These are phyloP conservation scores for Pseudevernia furfuracea DNA, from an alignment of 495 filamentous ascomycete genomes.

Conservation along the genomic window DNA sequence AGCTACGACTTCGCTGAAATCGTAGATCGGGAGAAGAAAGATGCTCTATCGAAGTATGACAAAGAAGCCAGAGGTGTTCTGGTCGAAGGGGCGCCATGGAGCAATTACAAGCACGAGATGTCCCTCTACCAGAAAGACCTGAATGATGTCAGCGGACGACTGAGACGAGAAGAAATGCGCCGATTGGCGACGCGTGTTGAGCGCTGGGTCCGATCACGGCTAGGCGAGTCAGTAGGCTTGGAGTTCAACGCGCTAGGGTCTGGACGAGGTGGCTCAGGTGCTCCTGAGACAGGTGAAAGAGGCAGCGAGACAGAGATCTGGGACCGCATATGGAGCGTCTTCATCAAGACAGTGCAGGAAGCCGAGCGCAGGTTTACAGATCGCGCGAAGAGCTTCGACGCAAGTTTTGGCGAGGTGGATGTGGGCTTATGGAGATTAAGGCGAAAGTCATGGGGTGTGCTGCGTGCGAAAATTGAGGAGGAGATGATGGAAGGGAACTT, in stretches of 20 bases:
- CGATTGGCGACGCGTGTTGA: constrained; percentile 83
- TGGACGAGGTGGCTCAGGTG: constrained; percentile 69
- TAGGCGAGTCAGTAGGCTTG: constrained; percentile 79
- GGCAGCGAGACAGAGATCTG: constrained; percentile 74
- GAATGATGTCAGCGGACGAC: constrained; percentile 68
- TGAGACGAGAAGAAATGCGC: constrained; percentile 92
- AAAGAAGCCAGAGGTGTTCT: constrained; percentile 63
- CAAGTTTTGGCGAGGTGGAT: constrained; percentile 81
- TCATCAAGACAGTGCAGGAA: constrained; percentile 74
- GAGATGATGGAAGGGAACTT: constrained; percentile 97
- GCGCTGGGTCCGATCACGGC: constrained; percentile 79
- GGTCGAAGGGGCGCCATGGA: constrained; percentile 76
- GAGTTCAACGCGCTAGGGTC: constrained; percentile 93
- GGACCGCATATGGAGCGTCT: constrained; percentile 91
- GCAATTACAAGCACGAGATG: constrained; percentile 60
- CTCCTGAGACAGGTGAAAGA: constrained; percentile 68
- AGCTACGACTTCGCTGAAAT: constrained; percentile 93
- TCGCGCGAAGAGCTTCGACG: constrained; percentile 85
- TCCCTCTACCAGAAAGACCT: constrained; percentile 67
- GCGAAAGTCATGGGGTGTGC: constrained; percentile 86
- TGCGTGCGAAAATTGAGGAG: constrained; percentile 87
- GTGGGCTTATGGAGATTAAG: constrained; percentile 88
- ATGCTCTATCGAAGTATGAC: constrained; percentile 66
- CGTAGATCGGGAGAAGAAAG: constrained; percentile 71
- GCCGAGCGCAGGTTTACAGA: constrained; percentile 80